These are phyloP conservation scores for Talaromyces sp. DNA, from an alignment of 2,329 filamentous ascomycete genomes.

Conservation along the genomic window DNA sequence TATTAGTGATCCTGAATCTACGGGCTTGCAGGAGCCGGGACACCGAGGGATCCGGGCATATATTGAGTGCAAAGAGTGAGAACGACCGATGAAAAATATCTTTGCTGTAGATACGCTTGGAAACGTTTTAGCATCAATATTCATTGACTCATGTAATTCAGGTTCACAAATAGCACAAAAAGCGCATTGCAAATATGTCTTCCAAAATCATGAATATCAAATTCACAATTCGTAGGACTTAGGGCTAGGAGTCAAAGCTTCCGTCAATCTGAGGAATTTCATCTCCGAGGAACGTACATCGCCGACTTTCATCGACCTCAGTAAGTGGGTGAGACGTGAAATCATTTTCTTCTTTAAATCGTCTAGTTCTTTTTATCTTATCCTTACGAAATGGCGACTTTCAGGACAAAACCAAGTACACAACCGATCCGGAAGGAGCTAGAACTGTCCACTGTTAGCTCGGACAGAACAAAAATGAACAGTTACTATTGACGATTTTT, in stretches of 20 bases:
- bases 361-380: neutral
- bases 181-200: neutral
- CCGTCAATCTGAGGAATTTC: neutral
- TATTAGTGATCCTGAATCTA: neutral
- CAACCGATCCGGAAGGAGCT: neutral
- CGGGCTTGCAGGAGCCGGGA: neutral
- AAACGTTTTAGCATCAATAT: neutral
- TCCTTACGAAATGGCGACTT: neutral
- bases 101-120: neutral
- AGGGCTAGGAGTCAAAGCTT: neutral
- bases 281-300: neutral
- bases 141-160: neutral
- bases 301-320: neutral
- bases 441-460: neutral
- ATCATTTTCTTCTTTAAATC: accelerated
- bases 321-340: neutral
- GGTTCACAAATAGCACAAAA: neutral
- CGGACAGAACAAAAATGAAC: neutral
- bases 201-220: neutral
- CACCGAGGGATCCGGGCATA: neutral
- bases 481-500: neutral
- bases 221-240: neutral
- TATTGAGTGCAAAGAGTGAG: neutral
- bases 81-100: neutral
- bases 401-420: neutral